Base-by-base conservation (phyloP, 208 protist species). In the Leishmania major region DNA sequence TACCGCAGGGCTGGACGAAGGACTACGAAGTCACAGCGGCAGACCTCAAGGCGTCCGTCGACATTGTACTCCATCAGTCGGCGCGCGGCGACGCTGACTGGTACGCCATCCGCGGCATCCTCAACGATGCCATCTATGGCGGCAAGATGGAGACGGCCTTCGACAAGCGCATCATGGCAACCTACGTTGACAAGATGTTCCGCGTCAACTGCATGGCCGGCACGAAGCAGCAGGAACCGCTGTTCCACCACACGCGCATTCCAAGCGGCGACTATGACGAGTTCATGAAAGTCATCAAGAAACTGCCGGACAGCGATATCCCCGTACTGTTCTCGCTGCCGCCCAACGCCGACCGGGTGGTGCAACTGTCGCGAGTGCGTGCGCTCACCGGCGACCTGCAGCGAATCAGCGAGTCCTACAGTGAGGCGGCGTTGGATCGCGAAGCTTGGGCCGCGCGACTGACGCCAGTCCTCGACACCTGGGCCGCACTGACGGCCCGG, bases 1-100 rank as follows among this genome's bases (percentile, higher is more conserved):
- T 99, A 28, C 99, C 99, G 43, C 99, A 99, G 76, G 99, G 98
- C 13, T 99, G 98, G 98, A 95, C 96, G 51, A 99, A 99, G 85
- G 96, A 96, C 79, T 99, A 99, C 91, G 99, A 99, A 88, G 98
- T 99, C 72, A 98, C 96, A 0, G 85, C 91, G 15, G 89, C 98
- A 2, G 98, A 99, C 89, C 88, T 99, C 2, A 96, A 98, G 78
- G 94, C 96, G 28, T 91, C 94, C 4, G 83, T 92, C 7, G 93
- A 99, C 84, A 95, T 99, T 81, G 96, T 99, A 59, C 77, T 95
- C 22, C 88, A 92, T 3, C 91, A 96, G 79, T 91, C 87, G 1
- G 75, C 84, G 40, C 15, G 77, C 59, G 89, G 89, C 28, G 85
- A 85, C 53, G 62, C 93, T 13, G 94, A 99, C 84, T 99, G 98